Evolutionary conservation across 208 protist genomes (phyloP), one percentile per base, ranked within the genome.

Genomic region (Strigomonas galati): DNA sequence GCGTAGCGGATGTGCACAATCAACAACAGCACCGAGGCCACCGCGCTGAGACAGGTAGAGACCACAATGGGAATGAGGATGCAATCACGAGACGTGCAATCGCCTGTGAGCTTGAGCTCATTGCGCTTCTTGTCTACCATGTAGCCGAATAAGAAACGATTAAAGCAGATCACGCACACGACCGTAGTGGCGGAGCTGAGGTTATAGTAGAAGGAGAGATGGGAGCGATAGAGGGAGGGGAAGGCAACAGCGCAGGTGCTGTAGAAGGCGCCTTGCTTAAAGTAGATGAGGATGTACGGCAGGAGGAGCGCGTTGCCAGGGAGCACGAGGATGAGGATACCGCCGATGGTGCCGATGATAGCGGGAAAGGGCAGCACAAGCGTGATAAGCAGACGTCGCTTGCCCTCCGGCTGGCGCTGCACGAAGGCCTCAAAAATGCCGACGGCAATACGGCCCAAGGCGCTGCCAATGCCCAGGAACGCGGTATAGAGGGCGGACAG

Each of bases 271-370:
- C 83, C 83, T 62, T 89, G 73, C 66, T 89, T 81, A 37, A 89
- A 82, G 67, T 89, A 89, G 35, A 85, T 64, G 43, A 89, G 55
- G 21, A 89, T 83, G 68, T 86, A 89, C 27, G 83, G 83, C 32
- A 89, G 66, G 27, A 89, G 72, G 6, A 89, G 70, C 12, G 69
- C 70, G 26, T 84, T 67, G 28, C 79, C 77, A 31, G 83, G 83
- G 24, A 89, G 55, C 27, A 82, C 73, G 49, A 89, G 80, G n/a
- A 89, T 74, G 21, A 89, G 76, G 2, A 86, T 59, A 32, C 83
- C 83, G 14, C 67, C 76, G 35, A 89, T 69, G 35, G 59, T 69
- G 59, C 79, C 83, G 49, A 89, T 75, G 54, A 82, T 58, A 19
- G 83, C 76, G n/a, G 77, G 64, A 0, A 85, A 49, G 15, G 80